Evolutionary conservation across 345 rosid species (phyloP).

Genomic region (Eucalyptus pauciflora): DNA sequence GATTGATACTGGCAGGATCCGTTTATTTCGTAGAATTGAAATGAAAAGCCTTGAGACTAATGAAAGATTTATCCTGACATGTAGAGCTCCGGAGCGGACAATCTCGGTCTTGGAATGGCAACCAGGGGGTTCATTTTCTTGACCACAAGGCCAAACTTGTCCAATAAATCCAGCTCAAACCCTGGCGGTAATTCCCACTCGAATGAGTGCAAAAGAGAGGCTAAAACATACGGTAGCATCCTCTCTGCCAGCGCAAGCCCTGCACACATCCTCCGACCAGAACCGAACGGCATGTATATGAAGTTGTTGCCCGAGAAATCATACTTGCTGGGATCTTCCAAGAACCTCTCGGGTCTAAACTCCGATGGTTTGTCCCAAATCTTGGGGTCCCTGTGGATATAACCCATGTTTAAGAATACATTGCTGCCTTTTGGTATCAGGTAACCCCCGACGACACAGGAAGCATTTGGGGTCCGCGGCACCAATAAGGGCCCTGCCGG

Average conservation of each 20-base stretch:
- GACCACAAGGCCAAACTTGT: background rate
- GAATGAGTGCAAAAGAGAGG: background rate
- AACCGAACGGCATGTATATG: background rate
- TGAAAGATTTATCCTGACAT: background rate
- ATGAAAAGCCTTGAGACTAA: background rate
- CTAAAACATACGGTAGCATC: background rate
- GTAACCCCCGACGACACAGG: background rate
- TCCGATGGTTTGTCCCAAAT: background rate
- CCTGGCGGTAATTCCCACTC: background rate
- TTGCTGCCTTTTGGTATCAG: background rate
- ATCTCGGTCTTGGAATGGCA: background rate
- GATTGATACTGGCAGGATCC: background rate
- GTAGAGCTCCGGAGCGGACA: background rate
- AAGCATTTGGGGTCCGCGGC: background rate
- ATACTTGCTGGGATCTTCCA: background rate
- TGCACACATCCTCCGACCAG: background rate
- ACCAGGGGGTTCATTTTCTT: background rate
- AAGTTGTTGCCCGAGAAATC: background rate
- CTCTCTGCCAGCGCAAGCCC: background rate
- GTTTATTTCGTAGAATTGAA: background rate
- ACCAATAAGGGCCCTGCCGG: background rate
- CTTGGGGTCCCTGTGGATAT: too few species aligned
- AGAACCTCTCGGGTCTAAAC: background rate
- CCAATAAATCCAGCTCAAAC: background rate
- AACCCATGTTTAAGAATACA: background rate